phyloP scores from a whole-genome alignment of 169 alveolate species.

The Plasmodium knowlesi region DNA sequence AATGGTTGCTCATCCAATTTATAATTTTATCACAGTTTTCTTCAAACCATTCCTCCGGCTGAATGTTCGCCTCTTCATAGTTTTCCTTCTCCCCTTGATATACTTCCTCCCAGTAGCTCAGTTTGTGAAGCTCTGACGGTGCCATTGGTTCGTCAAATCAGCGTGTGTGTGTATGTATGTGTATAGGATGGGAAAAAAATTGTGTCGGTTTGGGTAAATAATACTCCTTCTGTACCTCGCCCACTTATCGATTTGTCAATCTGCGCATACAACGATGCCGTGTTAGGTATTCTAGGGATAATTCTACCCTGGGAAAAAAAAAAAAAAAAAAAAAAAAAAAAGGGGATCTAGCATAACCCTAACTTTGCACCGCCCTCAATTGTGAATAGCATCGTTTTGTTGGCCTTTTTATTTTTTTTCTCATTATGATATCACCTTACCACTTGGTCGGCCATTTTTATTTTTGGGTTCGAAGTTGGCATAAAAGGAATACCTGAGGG shows the following conservation, averaged over 20 bases:
- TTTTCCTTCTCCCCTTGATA: constrained; percentile 60
- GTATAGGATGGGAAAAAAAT: neutral
- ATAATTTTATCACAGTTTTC: constrained; percentile 71
- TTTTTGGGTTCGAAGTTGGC: too few relatives aligned
- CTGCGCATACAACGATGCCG: neutral
- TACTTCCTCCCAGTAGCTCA: constrained; percentile 73
- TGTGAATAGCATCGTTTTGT: neutral
- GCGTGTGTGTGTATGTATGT: neutral
- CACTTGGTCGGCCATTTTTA: neutral
- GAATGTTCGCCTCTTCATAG: constrained; percentile 50
- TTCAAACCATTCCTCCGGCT: constrained; percentile 75
- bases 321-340: too few relatives aligned
- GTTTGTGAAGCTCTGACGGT: constrained; percentile 40
- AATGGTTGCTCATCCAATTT: constrained; percentile 34
- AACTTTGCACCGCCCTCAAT: neutral
- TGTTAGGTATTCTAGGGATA: neutral
- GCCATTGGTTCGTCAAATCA: neutral
- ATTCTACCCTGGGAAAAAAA: neutral
- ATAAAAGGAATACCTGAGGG: too few relatives aligned
- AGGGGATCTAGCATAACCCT: neutral
- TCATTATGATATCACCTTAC: too few relatives aligned
- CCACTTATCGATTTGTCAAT: neutral
- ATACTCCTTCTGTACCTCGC: neutral
- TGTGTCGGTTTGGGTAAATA: neutral
- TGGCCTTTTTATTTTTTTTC: neutral